A percentile compares a stretch with the other conserved stretches of the same genome.
Conservation (phyloP, 495 filamentous ascomycete species). For the Echria macrotheca region DNA sequence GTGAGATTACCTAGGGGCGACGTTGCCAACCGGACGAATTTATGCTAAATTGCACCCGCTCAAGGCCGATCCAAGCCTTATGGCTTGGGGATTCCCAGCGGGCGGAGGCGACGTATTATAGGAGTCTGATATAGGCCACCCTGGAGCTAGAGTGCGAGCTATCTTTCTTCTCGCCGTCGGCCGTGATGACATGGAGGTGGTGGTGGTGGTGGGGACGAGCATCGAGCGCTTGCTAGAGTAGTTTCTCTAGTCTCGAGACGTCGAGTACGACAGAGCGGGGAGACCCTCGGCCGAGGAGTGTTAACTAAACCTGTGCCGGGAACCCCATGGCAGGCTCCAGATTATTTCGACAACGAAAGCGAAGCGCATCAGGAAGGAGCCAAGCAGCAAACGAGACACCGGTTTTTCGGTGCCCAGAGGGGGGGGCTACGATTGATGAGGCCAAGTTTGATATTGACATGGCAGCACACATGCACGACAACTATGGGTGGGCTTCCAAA, state of each 20-base stretch:
- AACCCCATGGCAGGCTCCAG: no score
- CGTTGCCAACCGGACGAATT: conserved; percentile 24
- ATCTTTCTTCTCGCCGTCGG: neutral
- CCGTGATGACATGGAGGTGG: neutral
- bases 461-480: neutral
- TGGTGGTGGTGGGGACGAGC: conserved; percentile 5
- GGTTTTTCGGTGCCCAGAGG: neutral
- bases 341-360: no score
- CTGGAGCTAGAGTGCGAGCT: neutral
- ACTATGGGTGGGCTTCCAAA: conserved; percentile 5
- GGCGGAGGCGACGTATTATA: neutral
- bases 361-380: neutral
- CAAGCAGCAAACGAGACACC: neutral
- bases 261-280: no score
- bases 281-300: no score
- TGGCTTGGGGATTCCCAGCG: conserved; percentile 11
- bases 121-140: conserved; percentile 4
- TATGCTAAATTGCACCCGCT: conserved; percentile 29
- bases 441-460: neutral
- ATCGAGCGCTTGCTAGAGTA: no score
- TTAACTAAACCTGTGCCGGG: no score
- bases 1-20: conserved; percentile 27
- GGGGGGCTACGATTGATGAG: neutral
- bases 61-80: conserved; percentile 19
- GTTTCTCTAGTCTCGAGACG: no score